These are phyloP conservation scores for Elaphomyces granulatus DNA, from an alignment of 495 filamentous ascomycete genomes.

Conservation along the genomic window DNA sequence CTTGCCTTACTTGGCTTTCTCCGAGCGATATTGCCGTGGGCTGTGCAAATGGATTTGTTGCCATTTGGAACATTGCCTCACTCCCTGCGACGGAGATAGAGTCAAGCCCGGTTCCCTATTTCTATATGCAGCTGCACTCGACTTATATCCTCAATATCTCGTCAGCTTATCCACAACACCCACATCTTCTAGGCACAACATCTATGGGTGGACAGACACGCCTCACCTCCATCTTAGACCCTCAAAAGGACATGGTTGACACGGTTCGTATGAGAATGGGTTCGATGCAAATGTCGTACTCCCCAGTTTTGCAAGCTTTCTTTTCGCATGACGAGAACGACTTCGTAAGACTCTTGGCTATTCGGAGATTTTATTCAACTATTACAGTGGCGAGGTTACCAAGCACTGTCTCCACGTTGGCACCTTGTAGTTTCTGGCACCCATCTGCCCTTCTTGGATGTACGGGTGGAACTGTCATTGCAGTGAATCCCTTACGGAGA, in stretches of 20 bases:
- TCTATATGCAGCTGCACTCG: conserved; percentile 42
- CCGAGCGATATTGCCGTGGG: conserved; percentile 44
- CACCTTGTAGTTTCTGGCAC: conserved; percentile 33
- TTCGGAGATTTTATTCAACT: conserved; percentile 42
- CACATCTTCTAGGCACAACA: conserved; percentile 38
- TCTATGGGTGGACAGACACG: conserved; percentile 45
- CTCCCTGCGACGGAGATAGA: conserved; percentile 6
- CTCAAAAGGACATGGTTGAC: conserved; percentile 31
- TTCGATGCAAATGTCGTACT: conserved; percentile 36
- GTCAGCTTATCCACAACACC: conserved; percentile 45
- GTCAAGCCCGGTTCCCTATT: conserved; percentile 29
- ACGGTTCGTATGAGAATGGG: conserved; percentile 39
- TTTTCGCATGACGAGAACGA: conserved; percentile 44
- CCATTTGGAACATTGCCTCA: conserved; percentile 38
- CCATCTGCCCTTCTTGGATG: conserved; percentile 39
- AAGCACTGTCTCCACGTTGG: conserved; percentile 29
- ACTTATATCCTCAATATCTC: conserved; percentile 44
- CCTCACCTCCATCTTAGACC: conserved; percentile 40
- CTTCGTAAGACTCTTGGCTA: conserved; percentile 34
- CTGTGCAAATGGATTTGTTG: conserved; percentile 46
- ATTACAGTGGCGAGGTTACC: conserved; percentile 22
- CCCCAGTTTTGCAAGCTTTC: conserved; percentile 39
- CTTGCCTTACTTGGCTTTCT: conserved; percentile 49
- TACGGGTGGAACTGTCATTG: conserved; percentile 40
- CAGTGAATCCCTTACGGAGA: conserved; percentile 42